These are phyloP conservation scores for Hyphopichia burtonii DNA, from an alignment of 1,139 yeast genomes.

Conservation along the genomic window DNA sequence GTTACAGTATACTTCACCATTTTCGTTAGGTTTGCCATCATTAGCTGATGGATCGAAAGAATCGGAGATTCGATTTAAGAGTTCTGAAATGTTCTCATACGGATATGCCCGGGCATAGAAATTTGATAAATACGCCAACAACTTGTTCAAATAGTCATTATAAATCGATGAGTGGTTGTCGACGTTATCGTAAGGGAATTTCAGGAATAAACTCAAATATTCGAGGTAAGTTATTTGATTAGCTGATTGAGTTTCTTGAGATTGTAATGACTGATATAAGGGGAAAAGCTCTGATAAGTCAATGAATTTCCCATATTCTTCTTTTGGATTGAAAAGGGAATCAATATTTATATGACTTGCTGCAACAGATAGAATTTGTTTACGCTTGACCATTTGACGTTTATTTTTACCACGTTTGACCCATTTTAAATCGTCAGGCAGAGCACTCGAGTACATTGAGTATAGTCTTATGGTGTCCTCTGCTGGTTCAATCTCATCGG, in stretches of 20 bases:
- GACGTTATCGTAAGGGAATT: conserved; percentile 30
- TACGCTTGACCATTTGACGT: conserved; percentile 28
- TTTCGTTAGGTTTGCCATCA: conserved; percentile 16
- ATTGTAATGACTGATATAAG: conserved; percentile 44
- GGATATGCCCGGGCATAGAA: conserved; percentile 44
- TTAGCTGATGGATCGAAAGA: neutral
- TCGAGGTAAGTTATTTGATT: conserved; percentile 43
- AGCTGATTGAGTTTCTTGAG: conserved; percentile 9
- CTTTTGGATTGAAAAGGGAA: conserved; percentile 54
- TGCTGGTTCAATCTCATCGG: conserved; percentile 9
- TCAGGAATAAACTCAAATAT: conserved; percentile 48
- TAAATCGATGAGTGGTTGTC: conserved; percentile 34
- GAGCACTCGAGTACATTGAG: conserved; percentile 35
- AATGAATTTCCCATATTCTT: conserved; percentile 61
- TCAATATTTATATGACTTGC: conserved; percentile 51
- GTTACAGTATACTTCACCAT: conserved; percentile 53
- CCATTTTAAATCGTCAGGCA: conserved; percentile 13
- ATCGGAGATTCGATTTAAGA: conserved; percentile 26
- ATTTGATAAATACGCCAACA: conserved; percentile 36
- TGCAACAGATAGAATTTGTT: conserved; percentile 46
- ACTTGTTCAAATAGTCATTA: conserved; percentile 37
- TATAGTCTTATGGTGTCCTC: conserved; percentile 36
- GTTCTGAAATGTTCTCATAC: conserved; percentile 24
- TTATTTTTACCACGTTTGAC: conserved; percentile 17
- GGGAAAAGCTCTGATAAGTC: conserved; percentile 56